A percentile compares a stretch with the other conserved stretches of the same genome.
phyloP scores from a whole-genome alignment of 2,329 filamentous ascomycete genomes.

The Colletotrichum viniferum region DNA sequence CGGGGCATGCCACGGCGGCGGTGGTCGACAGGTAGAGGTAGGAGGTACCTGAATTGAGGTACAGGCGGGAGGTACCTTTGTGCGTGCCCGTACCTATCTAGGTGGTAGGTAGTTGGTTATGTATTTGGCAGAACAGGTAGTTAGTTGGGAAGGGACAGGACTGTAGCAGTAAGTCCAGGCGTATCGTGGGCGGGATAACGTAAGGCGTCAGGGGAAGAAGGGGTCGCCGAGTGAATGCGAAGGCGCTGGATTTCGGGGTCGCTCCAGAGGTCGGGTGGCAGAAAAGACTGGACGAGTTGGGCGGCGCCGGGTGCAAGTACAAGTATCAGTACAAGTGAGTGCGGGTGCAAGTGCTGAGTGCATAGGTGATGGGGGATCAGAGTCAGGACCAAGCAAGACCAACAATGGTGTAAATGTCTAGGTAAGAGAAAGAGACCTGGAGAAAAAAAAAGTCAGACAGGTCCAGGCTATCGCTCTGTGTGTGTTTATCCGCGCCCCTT shows the following conservation, averaged over 20 bases:
- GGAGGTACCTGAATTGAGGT: background rate
- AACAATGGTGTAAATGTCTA: background rate
- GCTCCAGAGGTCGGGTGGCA: background rate
- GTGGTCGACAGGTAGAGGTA: background rate
- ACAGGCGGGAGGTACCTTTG: background rate
- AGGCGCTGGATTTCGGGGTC: background rate
- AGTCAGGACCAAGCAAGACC: background rate
- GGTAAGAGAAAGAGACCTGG: background rate
- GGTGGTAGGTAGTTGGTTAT: background rate
- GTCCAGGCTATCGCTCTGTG: background rate
- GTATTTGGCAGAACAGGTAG: background rate
- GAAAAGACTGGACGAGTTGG: background rate
- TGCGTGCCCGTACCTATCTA: background rate
- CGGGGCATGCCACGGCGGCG: conserved; percentile 22
- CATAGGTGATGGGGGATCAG: background rate
- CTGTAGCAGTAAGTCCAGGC: background rate
- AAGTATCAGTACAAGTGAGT: background rate
- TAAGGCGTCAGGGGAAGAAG: background rate
- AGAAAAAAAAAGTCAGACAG: background rate
- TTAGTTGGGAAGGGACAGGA: background rate
- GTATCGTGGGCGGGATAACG: conserved; percentile 1
- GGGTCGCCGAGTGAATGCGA: background rate
- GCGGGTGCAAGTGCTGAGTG: background rate
- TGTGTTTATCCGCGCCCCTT: background rate
- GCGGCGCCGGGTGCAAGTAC: background rate